Evolutionary conservation across 768 basidiomycete species (phyloP).

Genomic region (Phanerochaete sordida): DNA sequence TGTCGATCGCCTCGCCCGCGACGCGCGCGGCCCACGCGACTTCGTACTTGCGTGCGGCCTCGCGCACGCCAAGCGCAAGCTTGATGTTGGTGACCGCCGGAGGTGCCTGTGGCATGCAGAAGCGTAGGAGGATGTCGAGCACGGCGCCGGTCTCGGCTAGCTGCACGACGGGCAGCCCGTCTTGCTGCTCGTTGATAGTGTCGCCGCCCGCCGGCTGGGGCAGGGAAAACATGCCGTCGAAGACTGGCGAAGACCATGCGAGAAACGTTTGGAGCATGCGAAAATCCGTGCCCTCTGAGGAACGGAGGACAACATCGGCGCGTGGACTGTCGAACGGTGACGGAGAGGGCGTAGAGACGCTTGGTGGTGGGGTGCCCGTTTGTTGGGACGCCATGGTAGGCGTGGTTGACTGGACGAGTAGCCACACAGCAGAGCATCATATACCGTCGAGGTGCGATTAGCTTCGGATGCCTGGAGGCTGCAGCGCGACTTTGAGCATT

Average conservation of each 20-base stretch:
- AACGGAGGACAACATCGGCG: constrained; percentile 26
- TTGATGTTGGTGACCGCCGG: neutral
- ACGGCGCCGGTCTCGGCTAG: constrained; percentile 7
- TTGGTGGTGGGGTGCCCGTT: neutral
- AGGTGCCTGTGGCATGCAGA: neutral
- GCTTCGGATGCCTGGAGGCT: neutral
- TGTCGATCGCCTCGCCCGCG: neutral
- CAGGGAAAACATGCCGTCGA: constrained; percentile 25
- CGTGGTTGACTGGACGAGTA: neutral
- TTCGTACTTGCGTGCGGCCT: constrained; percentile 10
- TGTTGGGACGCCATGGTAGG: neutral
- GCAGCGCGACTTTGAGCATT: too few relatives aligned
- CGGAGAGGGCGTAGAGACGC: neutral
- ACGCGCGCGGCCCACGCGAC: constrained; percentile 3
- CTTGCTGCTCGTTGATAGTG: neutral
- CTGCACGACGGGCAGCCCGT: constrained; percentile 14
- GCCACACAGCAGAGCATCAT: neutral
- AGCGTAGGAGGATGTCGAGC: constrained; percentile 8
- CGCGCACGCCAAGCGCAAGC: neutral
- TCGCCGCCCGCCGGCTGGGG: constrained; percentile 10
- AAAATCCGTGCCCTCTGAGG: constrained; percentile 23
- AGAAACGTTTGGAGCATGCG: constrained; percentile 23
- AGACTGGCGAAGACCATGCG: constrained; percentile 23
- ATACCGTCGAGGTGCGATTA: neutral
- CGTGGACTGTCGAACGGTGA: neutral